Conservation (phyloP, 2,329 filamentous ascomycete species). For the Ophiosphaerella narmari region DNA sequence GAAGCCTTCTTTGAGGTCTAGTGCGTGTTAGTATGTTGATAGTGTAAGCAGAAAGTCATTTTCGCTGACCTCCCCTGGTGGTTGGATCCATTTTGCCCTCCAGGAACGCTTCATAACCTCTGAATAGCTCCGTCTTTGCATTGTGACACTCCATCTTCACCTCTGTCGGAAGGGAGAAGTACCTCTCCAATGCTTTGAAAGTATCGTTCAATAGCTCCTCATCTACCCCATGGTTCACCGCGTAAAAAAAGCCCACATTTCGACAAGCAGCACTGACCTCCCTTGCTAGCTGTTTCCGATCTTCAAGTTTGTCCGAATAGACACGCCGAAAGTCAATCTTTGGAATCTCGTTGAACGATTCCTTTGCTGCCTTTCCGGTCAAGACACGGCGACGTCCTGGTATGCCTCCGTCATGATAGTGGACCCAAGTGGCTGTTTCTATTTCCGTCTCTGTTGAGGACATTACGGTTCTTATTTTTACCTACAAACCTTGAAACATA, state of each 20-base stretch:
- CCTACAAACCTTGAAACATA: background rate
- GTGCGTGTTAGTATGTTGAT: background rate
- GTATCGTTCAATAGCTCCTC: constrained; percentile 33
- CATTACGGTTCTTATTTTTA: constrained; percentile 3
- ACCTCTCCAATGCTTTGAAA: constrained; percentile 33
- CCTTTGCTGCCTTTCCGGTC: constrained; percentile 27
- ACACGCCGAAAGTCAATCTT: constrained; percentile 39
- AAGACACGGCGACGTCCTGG: constrained; percentile 33
- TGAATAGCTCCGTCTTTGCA: constrained; percentile 41
- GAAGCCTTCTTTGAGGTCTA: constrained; percentile 44
- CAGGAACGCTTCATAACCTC: constrained; percentile 44
- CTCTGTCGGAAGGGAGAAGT: constrained; percentile 37
- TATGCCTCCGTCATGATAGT: constrained; percentile 39
- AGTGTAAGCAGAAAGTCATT: background rate
- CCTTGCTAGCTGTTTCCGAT: constrained; percentile 30
- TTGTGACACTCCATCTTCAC: constrained; percentile 46
- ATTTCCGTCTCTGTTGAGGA: constrained; percentile 16
- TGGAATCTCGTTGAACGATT: constrained; percentile 31
- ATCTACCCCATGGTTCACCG: constrained; percentile 38
- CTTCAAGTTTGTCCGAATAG: constrained; percentile 29
- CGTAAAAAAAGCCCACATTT: constrained; percentile 42
- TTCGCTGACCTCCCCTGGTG: constrained; percentile 35
- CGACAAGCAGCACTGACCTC: constrained; percentile 41
- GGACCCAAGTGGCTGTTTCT: constrained; percentile 23
- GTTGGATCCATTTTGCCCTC: constrained; percentile 44